phyloP scores from a whole-genome alignment of 345 rosid genomes.

The Salix dunnii region DNA sequence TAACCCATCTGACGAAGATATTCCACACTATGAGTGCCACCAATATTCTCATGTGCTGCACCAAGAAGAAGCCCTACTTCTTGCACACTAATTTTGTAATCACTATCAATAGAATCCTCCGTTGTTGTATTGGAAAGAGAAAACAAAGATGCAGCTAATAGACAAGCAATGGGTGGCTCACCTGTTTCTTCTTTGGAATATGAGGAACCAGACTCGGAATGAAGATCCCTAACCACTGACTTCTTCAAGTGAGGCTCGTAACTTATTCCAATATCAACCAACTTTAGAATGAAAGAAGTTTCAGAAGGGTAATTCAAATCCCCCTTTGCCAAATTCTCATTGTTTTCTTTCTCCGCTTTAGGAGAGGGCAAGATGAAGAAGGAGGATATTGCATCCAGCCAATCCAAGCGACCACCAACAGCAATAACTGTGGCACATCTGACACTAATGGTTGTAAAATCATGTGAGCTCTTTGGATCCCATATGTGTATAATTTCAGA shows the following conservation, averaged over 20 bases:
- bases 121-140: conserved; percentile 44
- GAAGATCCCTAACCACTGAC: conserved; percentile 14
- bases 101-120: conserved; percentile 40
- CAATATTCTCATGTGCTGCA: conserved; percentile 43
- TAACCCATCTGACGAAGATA: conserved; percentile 65
- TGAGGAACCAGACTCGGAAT: conserved; percentile 25
- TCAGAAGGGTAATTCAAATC: conserved; percentile 33
- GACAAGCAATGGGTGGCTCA: conserved; percentile 56
- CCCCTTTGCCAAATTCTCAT: conserved; percentile 29
- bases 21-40: conserved; percentile 51
- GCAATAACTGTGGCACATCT: conserved; percentile 84
- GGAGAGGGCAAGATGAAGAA: conserved; percentile 54
- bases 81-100: conserved; percentile 60
- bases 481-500: conserved; percentile 59
- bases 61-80: conserved; percentile 88
- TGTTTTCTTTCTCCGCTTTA: conserved; percentile 33
- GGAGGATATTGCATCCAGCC: conserved; percentile 69
- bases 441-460: conserved; percentile 52
- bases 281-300: conserved; percentile 61
- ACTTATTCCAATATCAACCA: conserved; percentile 85
- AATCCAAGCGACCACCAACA: conserved; percentile 88
- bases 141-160: conserved; percentile 85
- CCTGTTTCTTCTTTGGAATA: conserved; percentile 31
- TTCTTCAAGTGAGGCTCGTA: conserved; percentile 67
- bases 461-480: conserved; percentile 49